phyloP scores from a whole-genome alignment of 2,329 filamentous ascomycete species.

The Hirsutella thompsonii region DNA sequence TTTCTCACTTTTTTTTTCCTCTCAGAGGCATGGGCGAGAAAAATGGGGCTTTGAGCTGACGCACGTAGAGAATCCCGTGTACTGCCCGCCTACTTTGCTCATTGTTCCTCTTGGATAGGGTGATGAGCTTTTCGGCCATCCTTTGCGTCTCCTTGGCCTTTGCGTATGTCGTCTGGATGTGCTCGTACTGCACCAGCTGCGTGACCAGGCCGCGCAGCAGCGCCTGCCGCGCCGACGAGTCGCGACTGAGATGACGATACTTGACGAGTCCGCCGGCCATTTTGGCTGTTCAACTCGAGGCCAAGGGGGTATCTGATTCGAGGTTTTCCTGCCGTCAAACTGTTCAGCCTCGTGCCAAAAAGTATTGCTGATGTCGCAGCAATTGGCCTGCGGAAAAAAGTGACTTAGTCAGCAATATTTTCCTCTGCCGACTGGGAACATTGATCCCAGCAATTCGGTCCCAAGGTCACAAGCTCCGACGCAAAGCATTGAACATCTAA shows the following conservation, averaged over 20 bases:
- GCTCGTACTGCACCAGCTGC: conserved; percentile 84
- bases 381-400: not conserved
- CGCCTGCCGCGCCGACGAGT: conserved; percentile 78
- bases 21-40: conserved; percentile 1
- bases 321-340: not conserved
- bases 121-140: conserved; percentile 88
- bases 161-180: conserved; percentile 86
- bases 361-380: not conserved
- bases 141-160: conserved; percentile 97
- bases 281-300: conserved; percentile 1
- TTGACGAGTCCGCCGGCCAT: conserved; percentile 84
- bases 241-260: conserved; percentile 78
- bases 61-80: conserved; percentile 74
- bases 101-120: conserved; percentile 84
- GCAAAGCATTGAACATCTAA: not conserved
- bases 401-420: not conserved
- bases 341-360: conserved; percentile 1
- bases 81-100: conserved; percentile 65
- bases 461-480: not conserved
- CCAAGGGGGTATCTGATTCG: not conserved
- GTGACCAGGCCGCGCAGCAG: conserved; percentile 93
- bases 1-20: too few relatives aligned
- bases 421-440: not conserved
- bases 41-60: conserved; percentile 16
- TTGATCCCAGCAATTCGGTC: not conserved